Conservation (phyloP, 495 filamentous ascomycete genomes). For the Tetracladium setigerum region DNA sequence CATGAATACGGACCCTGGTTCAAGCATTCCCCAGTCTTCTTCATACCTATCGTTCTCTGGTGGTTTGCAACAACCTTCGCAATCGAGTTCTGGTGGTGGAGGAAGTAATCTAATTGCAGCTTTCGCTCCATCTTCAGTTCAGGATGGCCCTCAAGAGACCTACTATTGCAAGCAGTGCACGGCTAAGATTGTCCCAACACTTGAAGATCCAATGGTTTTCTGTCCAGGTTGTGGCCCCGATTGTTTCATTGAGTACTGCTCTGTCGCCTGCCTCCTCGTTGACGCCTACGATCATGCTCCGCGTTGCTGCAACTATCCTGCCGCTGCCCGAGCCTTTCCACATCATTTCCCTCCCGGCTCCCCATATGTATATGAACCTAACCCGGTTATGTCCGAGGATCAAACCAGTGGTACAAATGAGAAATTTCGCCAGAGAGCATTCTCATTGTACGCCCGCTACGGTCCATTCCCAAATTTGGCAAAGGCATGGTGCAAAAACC, state of each 20-base stretch:
- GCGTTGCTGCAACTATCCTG: conserved; percentile 1
- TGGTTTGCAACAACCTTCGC: background rate
- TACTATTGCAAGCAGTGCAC: background rate
- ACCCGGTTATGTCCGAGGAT: background rate
- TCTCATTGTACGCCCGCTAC: conserved; percentile 7
- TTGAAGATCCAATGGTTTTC: background rate
- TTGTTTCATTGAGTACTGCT: conserved; percentile 8
- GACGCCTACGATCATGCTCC: conserved; percentile 4
- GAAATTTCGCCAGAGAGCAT: conserved; percentile 10
- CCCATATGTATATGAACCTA: background rate
- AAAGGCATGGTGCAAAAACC: background rate
- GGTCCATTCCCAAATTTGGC: conserved; percentile 3
- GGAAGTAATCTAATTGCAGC: background rate
- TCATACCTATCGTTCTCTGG: background rate
- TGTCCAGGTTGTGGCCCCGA: conserved; percentile 13
- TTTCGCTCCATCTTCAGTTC: background rate
- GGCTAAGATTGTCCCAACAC: background rate
- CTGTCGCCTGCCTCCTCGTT: conserved; percentile 8
- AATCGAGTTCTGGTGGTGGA: background rate
- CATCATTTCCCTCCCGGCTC: background rate
- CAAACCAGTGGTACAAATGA: background rate
- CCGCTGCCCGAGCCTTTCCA: background rate
- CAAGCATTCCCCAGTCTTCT: no score
- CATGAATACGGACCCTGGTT: no score
- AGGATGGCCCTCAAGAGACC: background rate